Evolutionary conservation across 352 stramenopile species (phyloP).

Genomic region (Halophytophthora polymorphica): DNA sequence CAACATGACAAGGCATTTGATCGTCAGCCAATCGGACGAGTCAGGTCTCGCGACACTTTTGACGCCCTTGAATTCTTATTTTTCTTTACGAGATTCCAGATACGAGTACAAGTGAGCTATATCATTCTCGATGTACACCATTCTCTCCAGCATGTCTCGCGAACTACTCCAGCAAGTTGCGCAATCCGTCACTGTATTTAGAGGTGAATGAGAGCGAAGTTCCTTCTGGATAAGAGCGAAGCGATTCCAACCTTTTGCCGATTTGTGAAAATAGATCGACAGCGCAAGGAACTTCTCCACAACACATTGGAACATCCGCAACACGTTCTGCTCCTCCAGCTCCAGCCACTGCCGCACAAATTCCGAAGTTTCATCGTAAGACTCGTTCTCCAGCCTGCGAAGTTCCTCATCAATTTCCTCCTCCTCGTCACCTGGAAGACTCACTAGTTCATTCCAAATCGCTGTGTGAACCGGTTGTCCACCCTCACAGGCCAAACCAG

Average conservation of each 20-base stretch:
- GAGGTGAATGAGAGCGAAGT: not conserved
- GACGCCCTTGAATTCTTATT: constrained; percentile 4
- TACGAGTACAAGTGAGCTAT: constrained; percentile 1
- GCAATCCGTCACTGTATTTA: constrained; percentile 7
- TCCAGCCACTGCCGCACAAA: too few species aligned
- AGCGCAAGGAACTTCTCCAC: not conserved
- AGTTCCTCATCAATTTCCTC: too few species aligned
- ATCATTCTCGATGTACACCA: constrained; percentile 3
- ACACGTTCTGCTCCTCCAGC: not conserved
- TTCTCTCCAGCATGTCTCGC: constrained; percentile 7
- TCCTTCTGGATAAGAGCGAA: constrained; percentile 2
- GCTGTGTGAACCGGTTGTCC: too few species aligned
- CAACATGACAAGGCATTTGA: constrained; percentile 3
- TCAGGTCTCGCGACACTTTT: not conserved
- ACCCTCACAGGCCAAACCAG: too few species aligned
- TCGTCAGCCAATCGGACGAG: constrained; percentile 6
- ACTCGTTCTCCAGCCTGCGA: too few species aligned
- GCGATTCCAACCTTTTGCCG: constrained; percentile 1
- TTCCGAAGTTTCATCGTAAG: too few species aligned
- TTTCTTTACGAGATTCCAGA: not conserved
- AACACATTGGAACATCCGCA: not conserved
- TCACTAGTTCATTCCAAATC: too few species aligned
- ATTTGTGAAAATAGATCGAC: not conserved
- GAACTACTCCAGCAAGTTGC: constrained; percentile 9
- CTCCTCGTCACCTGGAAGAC: too few species aligned